Conservation (phyloP, 345 rosid genomes). For the Murraya koenigii region DNA sequence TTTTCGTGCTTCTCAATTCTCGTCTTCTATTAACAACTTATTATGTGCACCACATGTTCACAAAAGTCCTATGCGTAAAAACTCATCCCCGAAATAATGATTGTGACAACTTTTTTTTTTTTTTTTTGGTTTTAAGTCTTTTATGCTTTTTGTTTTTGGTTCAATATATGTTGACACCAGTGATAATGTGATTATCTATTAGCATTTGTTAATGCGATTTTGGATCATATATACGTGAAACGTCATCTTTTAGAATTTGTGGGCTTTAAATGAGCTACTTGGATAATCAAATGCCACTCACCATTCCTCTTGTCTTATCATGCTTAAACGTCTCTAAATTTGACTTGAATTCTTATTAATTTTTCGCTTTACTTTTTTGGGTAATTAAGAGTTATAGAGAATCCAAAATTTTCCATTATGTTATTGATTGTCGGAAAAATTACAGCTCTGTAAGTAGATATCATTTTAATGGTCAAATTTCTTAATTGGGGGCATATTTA, state of each 20-base stretch:
- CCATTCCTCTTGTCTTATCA: background rate
- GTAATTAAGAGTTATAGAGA: background rate
- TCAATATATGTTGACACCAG: no score
- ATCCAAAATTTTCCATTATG: no score
- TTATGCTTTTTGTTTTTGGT: background rate
- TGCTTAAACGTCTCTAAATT: background rate
- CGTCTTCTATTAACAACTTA: no score
- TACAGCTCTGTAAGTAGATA: no score
- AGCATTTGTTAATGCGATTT: background rate
- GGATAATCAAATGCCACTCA: slow-evolving; percentile 14
- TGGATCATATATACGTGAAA: background rate
- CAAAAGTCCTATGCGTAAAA: background rate
- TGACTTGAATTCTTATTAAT: background rate
- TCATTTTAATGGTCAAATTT: no score
- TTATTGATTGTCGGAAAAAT: no score
- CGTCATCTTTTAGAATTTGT: slow-evolving; percentile 4
- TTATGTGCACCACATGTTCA: no score
- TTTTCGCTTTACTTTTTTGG: background rate
- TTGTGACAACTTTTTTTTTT: background rate
- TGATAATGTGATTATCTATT: no score
- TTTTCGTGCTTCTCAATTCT: no score
- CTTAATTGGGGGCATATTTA: no score
- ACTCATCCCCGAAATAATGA: background rate
- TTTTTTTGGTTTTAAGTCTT: no score
- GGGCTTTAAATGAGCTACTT: slow-evolving; percentile 13